Percentiles rank a stretch among this genome's conserved stretches.
Conservation (phyloP, 164 flowering plant genomes). For the Taxillus chinensis region DNA sequence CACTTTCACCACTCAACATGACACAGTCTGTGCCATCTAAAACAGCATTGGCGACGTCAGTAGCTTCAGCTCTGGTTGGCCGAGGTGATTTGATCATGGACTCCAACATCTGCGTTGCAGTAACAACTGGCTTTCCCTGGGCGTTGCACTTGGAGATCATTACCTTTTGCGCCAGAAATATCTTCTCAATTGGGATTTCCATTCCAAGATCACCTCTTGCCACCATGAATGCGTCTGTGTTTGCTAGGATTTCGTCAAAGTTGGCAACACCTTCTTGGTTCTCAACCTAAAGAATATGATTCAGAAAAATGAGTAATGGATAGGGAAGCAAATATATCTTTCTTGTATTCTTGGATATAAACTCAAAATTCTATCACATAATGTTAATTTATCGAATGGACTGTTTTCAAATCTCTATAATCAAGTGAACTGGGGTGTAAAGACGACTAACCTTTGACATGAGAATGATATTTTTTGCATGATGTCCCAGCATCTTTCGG, state of each 20-base stretch:
- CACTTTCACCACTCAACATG: slow-evolving; percentile 90
- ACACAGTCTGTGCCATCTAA: slow-evolving; percentile 86
- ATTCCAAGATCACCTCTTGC: slow-evolving; percentile 84
- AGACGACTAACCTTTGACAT: slow-evolving; percentile 48
- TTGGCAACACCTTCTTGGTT: slow-evolving; percentile 93
- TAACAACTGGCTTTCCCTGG: slow-evolving; percentile 86
- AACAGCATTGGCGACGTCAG: slow-evolving; percentile 81
- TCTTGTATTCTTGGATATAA: no score
- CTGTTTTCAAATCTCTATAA: no score
- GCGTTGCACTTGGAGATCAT: slow-evolving; percentile 91
- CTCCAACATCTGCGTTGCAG: slow-evolving; percentile 79
- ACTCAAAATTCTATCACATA: no score
- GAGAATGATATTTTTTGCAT: slow-evolving; percentile 46
- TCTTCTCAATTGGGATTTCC: slow-evolving; percentile 86
- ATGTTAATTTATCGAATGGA: no score
- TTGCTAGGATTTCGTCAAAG: slow-evolving; percentile 76
- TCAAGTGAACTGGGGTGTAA: background rate
- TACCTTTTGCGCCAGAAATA: slow-evolving; percentile 77
- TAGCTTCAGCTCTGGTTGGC: slow-evolving; percentile 82
- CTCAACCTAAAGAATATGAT: slow-evolving; percentile 45
- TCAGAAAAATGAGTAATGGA: no score
- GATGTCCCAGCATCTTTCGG: slow-evolving; percentile 48
- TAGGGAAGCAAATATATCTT: no score
- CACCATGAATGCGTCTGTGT: slow-evolving; percentile 77
- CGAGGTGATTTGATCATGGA: slow-evolving; percentile 89